Evolutionary conservation across 352 stramenopile species (phyloP).

Genomic region (Pelagophyceae sp.): DNA sequence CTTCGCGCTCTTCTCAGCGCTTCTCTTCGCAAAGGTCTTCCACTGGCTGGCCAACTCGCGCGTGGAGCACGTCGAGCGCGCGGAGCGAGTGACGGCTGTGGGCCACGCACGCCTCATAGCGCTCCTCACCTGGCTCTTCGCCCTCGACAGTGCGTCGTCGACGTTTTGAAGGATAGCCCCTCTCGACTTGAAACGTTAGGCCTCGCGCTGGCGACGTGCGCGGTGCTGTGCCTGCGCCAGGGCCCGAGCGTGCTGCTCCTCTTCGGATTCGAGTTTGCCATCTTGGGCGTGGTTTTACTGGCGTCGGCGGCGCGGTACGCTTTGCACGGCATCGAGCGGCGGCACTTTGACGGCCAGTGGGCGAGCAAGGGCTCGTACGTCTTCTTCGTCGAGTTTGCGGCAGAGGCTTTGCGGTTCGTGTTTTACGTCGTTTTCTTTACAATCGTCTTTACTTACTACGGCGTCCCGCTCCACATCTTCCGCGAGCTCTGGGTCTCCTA

Average conservation of each 20-base stretch:
- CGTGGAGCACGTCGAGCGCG: conserved; percentile 67
- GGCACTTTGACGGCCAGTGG: conserved; percentile 40
- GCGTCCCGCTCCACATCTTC: conserved; percentile 92
- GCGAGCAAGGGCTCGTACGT: conserved; percentile 75
- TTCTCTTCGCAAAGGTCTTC: conserved; percentile 88
- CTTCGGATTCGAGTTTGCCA: conserved; percentile 93
- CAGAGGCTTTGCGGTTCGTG: conserved; percentile 85
- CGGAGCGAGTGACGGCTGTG: conserved; percentile 56
- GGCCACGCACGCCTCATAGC: conserved; percentile 70
- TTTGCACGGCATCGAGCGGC: conserved; percentile 79
- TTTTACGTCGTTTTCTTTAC: conserved; percentile 95
- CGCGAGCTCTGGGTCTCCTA: conserved; percentile 88
- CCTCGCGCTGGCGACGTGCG: conserved; percentile 76
- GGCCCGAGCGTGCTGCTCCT: conserved; percentile 83
- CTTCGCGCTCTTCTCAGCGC: conserved; percentile 80
- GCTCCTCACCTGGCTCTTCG: conserved; percentile 70
- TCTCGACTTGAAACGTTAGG: too few species aligned
- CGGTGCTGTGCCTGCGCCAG: conserved; percentile 40
- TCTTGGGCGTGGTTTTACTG: conserved; percentile 81
- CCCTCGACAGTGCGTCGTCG: conserved; percentile 71
- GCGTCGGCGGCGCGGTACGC: conserved; percentile 67
- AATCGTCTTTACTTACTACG: conserved; percentile 94
- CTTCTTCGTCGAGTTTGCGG: conserved; percentile 90
- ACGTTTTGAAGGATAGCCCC: too few species aligned
- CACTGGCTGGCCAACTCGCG: conserved; percentile 66